A percentile compares a stretch with the other conserved stretches of the same genome.
Evolutionary conservation across 768 basidiomycete species (phyloP).

Genomic region (Mycena chlorophos): DNA sequence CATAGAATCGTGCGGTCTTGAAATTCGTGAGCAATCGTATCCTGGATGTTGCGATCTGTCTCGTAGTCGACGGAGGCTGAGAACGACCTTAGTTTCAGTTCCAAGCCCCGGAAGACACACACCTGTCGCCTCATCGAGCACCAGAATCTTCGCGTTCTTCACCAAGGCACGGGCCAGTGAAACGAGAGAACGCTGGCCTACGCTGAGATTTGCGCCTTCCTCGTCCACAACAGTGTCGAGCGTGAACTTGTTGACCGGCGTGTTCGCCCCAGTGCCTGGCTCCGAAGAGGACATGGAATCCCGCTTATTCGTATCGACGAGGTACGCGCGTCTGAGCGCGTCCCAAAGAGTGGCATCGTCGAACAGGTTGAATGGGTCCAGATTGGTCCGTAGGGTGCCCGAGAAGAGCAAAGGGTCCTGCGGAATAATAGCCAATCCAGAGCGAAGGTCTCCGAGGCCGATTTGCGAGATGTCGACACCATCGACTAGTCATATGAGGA

Average conservation of each 20-base stretch:
- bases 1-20: slow-evolving; percentile 81
- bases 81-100: not conserved
- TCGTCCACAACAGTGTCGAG: slow-evolving; percentile 84
- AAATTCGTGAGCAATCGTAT: slow-evolving; percentile 85
- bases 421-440: slow-evolving; percentile 74
- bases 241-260: slow-evolving; percentile 64
- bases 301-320: slow-evolving; percentile 56
- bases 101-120: slow-evolving; percentile 1
- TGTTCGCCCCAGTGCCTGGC: slow-evolving; percentile 41
- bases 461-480: slow-evolving; percentile 81
- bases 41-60: slow-evolving; percentile 88
- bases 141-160: slow-evolving; percentile 78
- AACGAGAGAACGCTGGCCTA: slow-evolving; percentile 80
- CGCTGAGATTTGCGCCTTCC: slow-evolving; percentile 82
- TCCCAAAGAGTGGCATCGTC: slow-evolving; percentile 86
- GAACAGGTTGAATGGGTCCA: slow-evolving; percentile 84
- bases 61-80: slow-evolving; percentile 85
- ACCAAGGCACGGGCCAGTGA: slow-evolving; percentile 89
- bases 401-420: slow-evolving; percentile 75
- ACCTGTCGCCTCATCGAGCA: slow-evolving; percentile 90
- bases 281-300: slow-evolving; percentile 35
- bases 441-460: slow-evolving; percentile 73
- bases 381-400: slow-evolving; percentile 80
- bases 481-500: too few species aligned
- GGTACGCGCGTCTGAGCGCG: slow-evolving; percentile 80